Percentiles rank a stretch among this genome's conserved stretches.
Evolutionary conservation across 805 yeast species (phyloP).

Genomic region (Ogataea polymorpha): DNA sequence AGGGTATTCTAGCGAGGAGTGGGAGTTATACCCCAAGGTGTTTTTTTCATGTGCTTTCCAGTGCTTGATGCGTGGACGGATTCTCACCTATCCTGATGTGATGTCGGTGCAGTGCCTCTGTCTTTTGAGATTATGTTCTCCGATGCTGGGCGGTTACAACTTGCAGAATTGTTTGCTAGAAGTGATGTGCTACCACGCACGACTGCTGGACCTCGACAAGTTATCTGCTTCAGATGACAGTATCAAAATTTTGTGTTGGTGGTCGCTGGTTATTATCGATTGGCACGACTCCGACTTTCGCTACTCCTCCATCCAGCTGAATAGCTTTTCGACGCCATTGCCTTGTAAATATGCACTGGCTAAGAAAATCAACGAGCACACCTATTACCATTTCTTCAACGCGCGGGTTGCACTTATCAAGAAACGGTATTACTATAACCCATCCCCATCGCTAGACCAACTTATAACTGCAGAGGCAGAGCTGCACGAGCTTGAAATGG

Average conservation of each 20-base stretch:
- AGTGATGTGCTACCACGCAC: constrained; percentile 19
- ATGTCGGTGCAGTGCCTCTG: constrained; percentile 24
- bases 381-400: background rate
- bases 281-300: constrained; percentile 29
- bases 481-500: constrained; percentile 1
- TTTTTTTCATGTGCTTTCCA: constrained; percentile 29
- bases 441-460: background rate
- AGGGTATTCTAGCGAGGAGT: constrained; percentile 16
- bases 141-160: constrained; percentile 26
- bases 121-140: constrained; percentile 23
- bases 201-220: constrained; percentile 20
- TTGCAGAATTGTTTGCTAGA: constrained; percentile 19
- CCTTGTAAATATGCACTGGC: background rate
- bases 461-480: background rate
- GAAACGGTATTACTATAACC: background rate
- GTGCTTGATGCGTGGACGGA: constrained; percentile 29
- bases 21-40: constrained; percentile 24
- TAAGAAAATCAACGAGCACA: background rate
- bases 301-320: constrained; percentile 12
- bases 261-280: constrained; percentile 27
- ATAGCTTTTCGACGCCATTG: constrained; percentile 14
- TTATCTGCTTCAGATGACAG: constrained; percentile 8
- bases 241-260: constrained; percentile 19
- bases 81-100: constrained; percentile 24
- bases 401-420: background rate